These are phyloP conservation scores for Nitzschia inconspicua DNA, from an alignment of 108 stramenopile genomes.

Conservation along the genomic window DNA sequence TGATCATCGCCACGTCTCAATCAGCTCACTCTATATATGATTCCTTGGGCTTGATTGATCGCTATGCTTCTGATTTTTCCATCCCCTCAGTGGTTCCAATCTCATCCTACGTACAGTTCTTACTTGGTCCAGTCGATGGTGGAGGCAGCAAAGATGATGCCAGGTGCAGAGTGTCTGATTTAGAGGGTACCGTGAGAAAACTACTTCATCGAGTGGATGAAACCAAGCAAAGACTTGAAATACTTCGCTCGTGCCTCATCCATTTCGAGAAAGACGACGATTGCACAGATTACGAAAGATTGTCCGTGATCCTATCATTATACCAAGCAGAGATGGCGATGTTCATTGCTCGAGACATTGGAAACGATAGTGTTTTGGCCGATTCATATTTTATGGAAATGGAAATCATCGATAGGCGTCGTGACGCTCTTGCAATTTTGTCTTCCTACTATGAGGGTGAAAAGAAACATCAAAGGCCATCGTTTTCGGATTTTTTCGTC, in stretches of 20 bases:
- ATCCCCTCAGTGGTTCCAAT: constrained; percentile 3
- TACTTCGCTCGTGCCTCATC: constrained; percentile 15
- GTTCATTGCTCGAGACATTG: constrained; percentile 25
- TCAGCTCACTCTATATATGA: too few species aligned
- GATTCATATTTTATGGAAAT: constrained; percentile 33
- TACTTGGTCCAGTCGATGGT: neutral
- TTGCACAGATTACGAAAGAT: constrained; percentile 61
- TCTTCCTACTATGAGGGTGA: constrained; percentile 64
- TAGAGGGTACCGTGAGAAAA: constrained; percentile 27
- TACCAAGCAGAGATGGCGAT: constrained; percentile 40
- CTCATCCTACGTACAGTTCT: constrained; percentile 13
- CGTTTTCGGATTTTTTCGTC: constrained; percentile 56
- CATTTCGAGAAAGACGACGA: constrained; percentile 13
- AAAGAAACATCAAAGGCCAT: constrained; percentile 36
- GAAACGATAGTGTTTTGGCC: neutral
- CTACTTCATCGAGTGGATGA: constrained; percentile 28
- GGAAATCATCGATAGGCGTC: constrained; percentile 57
- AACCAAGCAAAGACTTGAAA: neutral
- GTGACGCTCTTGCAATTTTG: constrained; percentile 69
- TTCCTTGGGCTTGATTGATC: too few species aligned
- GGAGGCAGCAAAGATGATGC: constrained; percentile 18
- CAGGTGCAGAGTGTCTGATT: constrained; percentile 29
- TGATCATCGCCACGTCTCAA: constrained; percentile 26
- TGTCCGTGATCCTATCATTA: constrained; percentile 42
- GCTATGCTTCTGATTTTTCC: too few species aligned